Percentiles rank a stretch among this genome's conserved stretches.
phyloP scores from a whole-genome alignment of 1,284 basidiomycete species.

The Irpex sp. region DNA sequence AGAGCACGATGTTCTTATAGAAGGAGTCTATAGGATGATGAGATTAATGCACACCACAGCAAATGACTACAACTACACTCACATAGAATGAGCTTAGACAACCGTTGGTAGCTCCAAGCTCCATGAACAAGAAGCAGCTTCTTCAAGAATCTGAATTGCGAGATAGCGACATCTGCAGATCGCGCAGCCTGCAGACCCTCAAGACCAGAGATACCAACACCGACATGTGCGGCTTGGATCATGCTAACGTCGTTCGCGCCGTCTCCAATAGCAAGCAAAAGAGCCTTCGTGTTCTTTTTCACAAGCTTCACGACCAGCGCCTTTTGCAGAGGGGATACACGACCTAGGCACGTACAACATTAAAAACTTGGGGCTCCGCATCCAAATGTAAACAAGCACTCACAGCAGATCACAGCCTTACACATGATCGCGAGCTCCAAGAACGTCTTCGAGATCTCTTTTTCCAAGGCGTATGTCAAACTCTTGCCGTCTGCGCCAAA shows the following conservation, averaged over 20 bases:
- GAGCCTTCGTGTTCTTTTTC: constrained; percentile 92
- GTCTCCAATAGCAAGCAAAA: constrained; percentile 91
- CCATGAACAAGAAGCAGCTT: constrained; percentile 97
- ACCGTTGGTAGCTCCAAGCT: constrained; percentile 94
- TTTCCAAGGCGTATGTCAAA: constrained; percentile 89
- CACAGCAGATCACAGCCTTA: constrained; percentile 97
- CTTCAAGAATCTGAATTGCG: constrained; percentile 96
- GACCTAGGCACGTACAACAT: constrained; percentile 48
- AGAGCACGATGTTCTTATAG: constrained; percentile 96
- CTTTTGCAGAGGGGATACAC: constrained; percentile 97
- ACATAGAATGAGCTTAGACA: constrained; percentile 96
- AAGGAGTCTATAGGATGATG: constrained; percentile 66
- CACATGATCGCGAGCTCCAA: constrained; percentile 97
- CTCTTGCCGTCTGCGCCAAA: constrained; percentile 83
- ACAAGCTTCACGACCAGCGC: constrained; percentile 98
- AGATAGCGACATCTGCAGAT: constrained; percentile 95
- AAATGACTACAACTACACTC: constrained; percentile 28
- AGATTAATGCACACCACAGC: constrained; percentile 1
- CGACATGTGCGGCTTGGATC: constrained; percentile 97
- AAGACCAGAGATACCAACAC: constrained; percentile 96
- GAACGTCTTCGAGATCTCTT: constrained; percentile 86
- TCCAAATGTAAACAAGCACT: constrained; percentile 27
- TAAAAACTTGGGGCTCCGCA: not conserved
- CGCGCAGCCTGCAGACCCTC: constrained; percentile 98
- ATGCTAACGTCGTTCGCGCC: constrained; percentile 97